Conservation (phyloP, 2,329 filamentous ascomycete genomes). For the Colletotrichum sp. region DNA sequence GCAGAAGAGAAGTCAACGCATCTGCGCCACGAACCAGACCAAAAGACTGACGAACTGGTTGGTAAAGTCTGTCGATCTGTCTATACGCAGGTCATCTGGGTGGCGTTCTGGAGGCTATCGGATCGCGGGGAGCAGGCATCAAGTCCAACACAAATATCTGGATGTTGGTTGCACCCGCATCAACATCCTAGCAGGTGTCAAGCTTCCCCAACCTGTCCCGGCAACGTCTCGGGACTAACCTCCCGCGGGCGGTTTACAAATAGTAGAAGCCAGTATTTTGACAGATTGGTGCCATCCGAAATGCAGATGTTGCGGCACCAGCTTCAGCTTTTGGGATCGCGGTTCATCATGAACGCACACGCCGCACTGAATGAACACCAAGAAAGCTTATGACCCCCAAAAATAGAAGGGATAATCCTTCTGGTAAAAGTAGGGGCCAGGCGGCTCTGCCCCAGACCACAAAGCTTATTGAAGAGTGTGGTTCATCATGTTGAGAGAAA, state of each 20-base stretch:
- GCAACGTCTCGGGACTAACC: background rate
- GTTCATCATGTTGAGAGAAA: background rate
- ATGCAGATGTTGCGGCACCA: background rate
- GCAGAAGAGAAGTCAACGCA: background rate
- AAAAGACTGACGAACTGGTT: background rate
- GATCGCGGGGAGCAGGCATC: background rate
- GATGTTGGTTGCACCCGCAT: background rate
- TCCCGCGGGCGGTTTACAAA: background rate
- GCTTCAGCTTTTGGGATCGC: background rate
- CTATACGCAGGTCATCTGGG: background rate
- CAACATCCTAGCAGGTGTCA: background rate
- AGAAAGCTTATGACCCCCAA: background rate
- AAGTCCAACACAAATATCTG: background rate
- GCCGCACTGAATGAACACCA: background rate
- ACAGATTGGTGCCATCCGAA: conserved; percentile 5
- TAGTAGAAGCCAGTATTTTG: background rate
- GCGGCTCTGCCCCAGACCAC: background rate
- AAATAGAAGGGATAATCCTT: background rate
- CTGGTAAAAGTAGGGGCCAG: background rate
- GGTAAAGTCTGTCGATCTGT: background rate
- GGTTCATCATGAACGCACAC: background rate
- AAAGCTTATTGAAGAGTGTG: background rate
- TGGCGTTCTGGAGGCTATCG: background rate
- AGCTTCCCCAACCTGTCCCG: background rate
- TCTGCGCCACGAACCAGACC: background rate